These are phyloP conservation scores for Boletus edulis DNA, from an alignment of 768 basidiomycete genomes.

Conservation along the genomic window DNA sequence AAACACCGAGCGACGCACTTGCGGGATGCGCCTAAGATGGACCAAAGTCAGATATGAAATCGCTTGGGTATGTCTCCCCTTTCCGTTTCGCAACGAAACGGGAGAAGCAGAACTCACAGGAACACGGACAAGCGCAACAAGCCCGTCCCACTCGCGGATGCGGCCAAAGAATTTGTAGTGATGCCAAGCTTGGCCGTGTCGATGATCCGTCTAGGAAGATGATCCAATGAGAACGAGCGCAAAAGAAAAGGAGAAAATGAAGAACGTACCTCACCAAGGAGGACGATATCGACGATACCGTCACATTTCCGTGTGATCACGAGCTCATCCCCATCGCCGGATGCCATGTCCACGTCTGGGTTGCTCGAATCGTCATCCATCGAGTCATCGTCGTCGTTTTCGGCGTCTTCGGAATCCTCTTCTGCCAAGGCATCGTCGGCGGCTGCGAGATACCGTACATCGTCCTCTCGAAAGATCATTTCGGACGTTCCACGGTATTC, in stretches of 20 bases:
- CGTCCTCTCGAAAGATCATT: conserved; percentile 29
- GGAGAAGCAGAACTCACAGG: conserved; percentile 23
- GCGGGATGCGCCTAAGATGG: conserved; percentile 6
- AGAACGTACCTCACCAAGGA: conserved; percentile 54
- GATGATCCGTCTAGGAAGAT: conserved; percentile 43
- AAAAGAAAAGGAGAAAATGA: background rate
- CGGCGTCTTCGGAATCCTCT: conserved; percentile 19
- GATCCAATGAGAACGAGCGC: background rate
- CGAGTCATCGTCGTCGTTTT: conserved; percentile 28
- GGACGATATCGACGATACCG: conserved; percentile 58
- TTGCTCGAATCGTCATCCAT: conserved; percentile 28
- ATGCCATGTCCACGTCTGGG: conserved; percentile 26
- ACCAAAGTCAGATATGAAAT: conserved; percentile 5
- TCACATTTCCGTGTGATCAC: conserved; percentile 38
- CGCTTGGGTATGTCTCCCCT: no score
- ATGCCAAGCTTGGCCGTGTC: conserved; percentile 48
- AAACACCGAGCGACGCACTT: conserved; percentile 16
- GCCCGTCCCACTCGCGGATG: conserved; percentile 57
- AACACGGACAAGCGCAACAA: conserved; percentile 51
- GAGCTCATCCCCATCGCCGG: conserved; percentile 19
- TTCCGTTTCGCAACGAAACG: background rate
- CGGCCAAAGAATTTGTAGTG: conserved; percentile 50
- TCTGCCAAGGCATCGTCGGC: conserved; percentile 8
- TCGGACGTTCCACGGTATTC: conserved; percentile 26
- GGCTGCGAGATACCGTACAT: conserved; percentile 20